Evolutionary conservation across 1,139 yeast species (phyloP).

Genomic region (Taphrina confusa): DNA sequence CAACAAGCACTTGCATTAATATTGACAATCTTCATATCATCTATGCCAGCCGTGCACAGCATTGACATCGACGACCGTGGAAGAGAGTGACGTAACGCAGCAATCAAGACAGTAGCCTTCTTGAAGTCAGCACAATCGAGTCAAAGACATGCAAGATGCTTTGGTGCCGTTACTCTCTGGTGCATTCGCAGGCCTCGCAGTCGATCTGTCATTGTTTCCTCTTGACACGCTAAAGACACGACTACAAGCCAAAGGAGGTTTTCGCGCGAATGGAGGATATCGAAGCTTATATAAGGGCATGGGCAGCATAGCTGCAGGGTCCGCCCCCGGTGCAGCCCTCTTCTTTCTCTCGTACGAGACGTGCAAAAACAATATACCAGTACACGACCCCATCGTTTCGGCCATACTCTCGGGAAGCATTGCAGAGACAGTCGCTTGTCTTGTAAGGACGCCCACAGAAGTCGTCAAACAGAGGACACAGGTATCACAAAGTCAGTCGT

Average conservation of each 20-base stretch:
- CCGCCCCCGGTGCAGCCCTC: constrained; percentile 83
- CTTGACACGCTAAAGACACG: constrained; percentile 93
- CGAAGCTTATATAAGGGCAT: constrained; percentile 85
- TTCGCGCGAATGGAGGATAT: constrained; percentile 90
- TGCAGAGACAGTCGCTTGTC: constrained; percentile 91
- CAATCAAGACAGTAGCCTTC: neutral
- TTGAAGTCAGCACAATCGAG: no score
- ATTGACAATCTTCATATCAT: no score
- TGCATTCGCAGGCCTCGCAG: constrained; percentile 93
- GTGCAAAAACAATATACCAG: constrained; percentile 9
- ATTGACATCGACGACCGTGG: no score
- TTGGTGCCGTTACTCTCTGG: constrained; percentile 50
- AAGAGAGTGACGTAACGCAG: no score
- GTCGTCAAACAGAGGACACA: constrained; percentile 94
- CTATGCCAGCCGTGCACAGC: no score
- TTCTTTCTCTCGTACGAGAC: constrained; percentile 88
- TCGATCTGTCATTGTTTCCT: constrained; percentile 92
- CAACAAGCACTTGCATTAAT: no score
- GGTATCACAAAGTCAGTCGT: constrained; percentile 59
- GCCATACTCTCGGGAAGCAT: constrained; percentile 63
- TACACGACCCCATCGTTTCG: neutral
- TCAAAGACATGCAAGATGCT: constrained; percentile 9
- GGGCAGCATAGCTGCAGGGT: constrained; percentile 90
- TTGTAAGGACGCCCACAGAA: constrained; percentile 94
- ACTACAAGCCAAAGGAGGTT: constrained; percentile 92